Percentiles rank a stretch among this genome's conserved stretches.
These are phyloP conservation scores for Yamadazyma oceani DNA, from an alignment of 1,139 yeast species.

Conservation along the genomic window DNA sequence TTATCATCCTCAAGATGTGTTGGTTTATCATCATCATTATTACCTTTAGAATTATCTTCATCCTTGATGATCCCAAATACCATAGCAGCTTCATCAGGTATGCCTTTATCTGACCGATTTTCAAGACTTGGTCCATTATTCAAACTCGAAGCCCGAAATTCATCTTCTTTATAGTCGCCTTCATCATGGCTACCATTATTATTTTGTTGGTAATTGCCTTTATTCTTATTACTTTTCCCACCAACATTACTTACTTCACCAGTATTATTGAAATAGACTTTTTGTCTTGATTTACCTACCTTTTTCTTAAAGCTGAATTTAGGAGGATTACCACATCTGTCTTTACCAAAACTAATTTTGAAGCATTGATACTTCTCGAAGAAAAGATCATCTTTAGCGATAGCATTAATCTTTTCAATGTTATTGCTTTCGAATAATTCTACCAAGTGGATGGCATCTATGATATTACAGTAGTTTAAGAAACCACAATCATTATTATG, in stretches of 20 bases:
- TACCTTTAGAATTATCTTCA: slow-evolving; percentile 11
- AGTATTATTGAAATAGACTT: slow-evolving; percentile 16
- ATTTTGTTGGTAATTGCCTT: slow-evolving; percentile 5
- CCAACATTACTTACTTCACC: slow-evolving; percentile 2
- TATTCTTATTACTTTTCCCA: slow-evolving; percentile 11
- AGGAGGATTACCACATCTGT: slow-evolving; percentile 50
- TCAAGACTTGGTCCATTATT: not conserved
- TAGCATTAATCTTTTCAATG: slow-evolving; percentile 19
- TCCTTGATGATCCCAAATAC: slow-evolving; percentile 46
- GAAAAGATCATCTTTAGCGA: slow-evolving; percentile 30
- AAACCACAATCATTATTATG: slow-evolving; percentile 49
- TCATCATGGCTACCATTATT: not conserved
- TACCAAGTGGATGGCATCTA: slow-evolving; percentile 39
- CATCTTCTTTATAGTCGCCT: slow-evolving; percentile 8
- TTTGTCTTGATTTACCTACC: slow-evolving; percentile 18
- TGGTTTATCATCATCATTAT: slow-evolving; percentile 2
- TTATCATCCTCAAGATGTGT: no score
- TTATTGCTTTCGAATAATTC: slow-evolving; percentile 30
- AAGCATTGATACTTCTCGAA: slow-evolving; percentile 38
- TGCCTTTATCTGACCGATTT: slow-evolving; percentile 8
- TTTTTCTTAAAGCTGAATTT: slow-evolving; percentile 43
- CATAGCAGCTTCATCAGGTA: slow-evolving; percentile 46
- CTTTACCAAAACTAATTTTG: slow-evolving; percentile 49
- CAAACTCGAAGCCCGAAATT: not conserved
- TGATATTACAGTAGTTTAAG: slow-evolving; percentile 42